phyloP scores from a whole-genome alignment of 225 moss, liverwort and hornwort species.

The Anthoceros angustus region DNA sequence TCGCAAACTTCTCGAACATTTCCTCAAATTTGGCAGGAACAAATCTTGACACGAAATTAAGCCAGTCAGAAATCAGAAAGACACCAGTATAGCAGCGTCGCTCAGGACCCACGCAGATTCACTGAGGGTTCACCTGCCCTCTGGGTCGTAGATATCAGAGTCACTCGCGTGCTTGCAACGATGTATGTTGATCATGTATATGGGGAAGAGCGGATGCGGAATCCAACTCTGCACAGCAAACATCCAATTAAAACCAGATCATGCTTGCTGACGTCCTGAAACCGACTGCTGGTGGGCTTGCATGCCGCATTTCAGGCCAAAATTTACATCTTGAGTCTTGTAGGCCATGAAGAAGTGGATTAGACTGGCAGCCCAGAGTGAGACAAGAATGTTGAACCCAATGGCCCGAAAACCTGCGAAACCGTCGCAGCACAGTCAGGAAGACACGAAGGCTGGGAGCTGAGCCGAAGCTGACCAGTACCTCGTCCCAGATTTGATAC shows the following conservation, averaged over 20 bases:
- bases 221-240: slow-evolving; percentile 47
- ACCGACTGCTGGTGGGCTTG: not conserved
- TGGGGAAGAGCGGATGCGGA: slow-evolving; percentile 37
- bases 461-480: not conserved
- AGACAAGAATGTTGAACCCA: slow-evolving; percentile 33
- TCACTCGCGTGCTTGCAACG: slow-evolving; percentile 55
- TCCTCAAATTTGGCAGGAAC: slow-evolving; percentile 61
- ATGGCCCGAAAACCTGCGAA: slow-evolving; percentile 52
- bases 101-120: not conserved
- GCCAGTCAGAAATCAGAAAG: not conserved
- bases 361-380: slow-evolving; percentile 17
- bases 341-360: slow-evolving; percentile 51
- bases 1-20: slow-evolving; percentile 47
- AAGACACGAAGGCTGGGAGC: not conserved
- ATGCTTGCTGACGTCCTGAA: not conserved
- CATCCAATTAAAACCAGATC: not conserved
- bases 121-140: slow-evolving; percentile 37
- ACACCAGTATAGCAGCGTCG: too few species aligned
- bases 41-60: slow-evolving; percentile 21
- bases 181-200: slow-evolving; percentile 52
- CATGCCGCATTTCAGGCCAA: not conserved
- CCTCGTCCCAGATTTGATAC: slow-evolving; percentile 12
- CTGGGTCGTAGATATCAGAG: slow-evolving; percentile 46
- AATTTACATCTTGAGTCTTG: slow-evolving; percentile 35
- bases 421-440: not conserved